These are phyloP conservation scores for Blastobotrys elegans DNA, from an alignment of 1,139 yeast species.

Conservation along the genomic window DNA sequence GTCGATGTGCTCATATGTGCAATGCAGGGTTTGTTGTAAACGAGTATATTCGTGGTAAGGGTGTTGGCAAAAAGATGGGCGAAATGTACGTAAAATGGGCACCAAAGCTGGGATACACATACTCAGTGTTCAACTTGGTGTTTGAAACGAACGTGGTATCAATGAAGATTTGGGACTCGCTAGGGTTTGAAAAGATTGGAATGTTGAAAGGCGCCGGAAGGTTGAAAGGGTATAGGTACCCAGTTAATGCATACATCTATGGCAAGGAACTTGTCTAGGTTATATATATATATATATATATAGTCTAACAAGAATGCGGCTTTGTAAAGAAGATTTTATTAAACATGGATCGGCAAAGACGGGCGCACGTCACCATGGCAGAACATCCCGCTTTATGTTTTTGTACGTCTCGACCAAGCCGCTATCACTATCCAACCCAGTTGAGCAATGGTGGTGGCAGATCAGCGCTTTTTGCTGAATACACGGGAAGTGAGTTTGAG, in stretches of 20 bases:
- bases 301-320: no score
- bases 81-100: slow-evolving; percentile 91
- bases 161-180: slow-evolving; percentile 67
- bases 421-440: no score
- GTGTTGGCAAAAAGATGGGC: slow-evolving; percentile 79
- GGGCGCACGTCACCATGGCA: no score
- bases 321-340: no score
- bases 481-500: no score
- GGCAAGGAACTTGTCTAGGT: slow-evolving; percentile 56
- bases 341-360: no score
- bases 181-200: slow-evolving; percentile 74
- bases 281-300: no score
- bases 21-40: slow-evolving; percentile 85
- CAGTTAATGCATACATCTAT: slow-evolving; percentile 77
- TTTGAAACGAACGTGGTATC: slow-evolving; percentile 87
- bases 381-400: no score
- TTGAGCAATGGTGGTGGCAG: no score
- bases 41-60: slow-evolving; percentile 86
- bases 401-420: no score
- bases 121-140: slow-evolving; percentile 76
- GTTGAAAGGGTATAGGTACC: slow-evolving; percentile 72
- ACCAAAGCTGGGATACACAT: slow-evolving; percentile 78
- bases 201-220: slow-evolving; percentile 80
- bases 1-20: slow-evolving; percentile 89
- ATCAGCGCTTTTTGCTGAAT: no score